A percentile compares a stretch with the other conserved stretches of the same genome.
phyloP scores from a whole-genome alignment of 352 stramenopile species.

The Globisporangium viniferum region DNA sequence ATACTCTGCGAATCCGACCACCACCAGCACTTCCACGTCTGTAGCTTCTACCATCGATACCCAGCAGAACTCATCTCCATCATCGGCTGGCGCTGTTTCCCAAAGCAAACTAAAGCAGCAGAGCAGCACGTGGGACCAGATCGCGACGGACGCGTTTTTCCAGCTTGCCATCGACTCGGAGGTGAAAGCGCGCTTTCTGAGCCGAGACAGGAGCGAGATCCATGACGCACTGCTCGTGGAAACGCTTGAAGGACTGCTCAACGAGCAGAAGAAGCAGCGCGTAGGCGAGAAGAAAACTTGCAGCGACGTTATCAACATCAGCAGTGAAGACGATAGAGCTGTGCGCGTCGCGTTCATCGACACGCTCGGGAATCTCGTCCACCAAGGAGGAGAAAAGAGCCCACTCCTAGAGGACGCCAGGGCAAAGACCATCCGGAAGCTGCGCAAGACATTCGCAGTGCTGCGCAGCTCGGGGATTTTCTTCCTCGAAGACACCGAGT shows the following conservation, averaged over 20 bases:
- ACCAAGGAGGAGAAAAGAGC: neutral
- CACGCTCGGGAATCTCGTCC: conserved; percentile 3
- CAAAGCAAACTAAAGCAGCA: neutral
- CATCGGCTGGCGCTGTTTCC: neutral
- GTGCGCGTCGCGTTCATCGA: conserved; percentile 18
- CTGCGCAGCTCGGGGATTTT: conserved; percentile 47
- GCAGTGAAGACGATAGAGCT: neutral
- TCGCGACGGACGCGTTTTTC: conserved; percentile 47
- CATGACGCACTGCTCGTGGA: conserved; percentile 34
- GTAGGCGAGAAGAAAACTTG: neutral
- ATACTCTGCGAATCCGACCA: conserved; percentile 25
- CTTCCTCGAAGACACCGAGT: conserved; percentile 49
- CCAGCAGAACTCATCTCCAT: neutral
- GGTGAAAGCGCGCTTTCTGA: conserved; percentile 29
- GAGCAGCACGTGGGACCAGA: conserved; percentile 32
- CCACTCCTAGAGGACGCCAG: neutral
- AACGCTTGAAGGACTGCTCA: conserved; percentile 33
- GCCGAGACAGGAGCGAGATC: conserved; percentile 10
- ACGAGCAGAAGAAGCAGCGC: conserved; percentile 20
- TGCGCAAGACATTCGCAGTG: conserved; percentile 38
- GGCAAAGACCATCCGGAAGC: conserved; percentile 11
- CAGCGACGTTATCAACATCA: neutral
- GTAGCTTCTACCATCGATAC: neutral
- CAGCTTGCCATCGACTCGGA: conserved; percentile 24
- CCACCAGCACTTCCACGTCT: neutral